Conservation (phyloP, 2,329 filamentous ascomycete genomes). For the Claviceps sp. region DNA sequence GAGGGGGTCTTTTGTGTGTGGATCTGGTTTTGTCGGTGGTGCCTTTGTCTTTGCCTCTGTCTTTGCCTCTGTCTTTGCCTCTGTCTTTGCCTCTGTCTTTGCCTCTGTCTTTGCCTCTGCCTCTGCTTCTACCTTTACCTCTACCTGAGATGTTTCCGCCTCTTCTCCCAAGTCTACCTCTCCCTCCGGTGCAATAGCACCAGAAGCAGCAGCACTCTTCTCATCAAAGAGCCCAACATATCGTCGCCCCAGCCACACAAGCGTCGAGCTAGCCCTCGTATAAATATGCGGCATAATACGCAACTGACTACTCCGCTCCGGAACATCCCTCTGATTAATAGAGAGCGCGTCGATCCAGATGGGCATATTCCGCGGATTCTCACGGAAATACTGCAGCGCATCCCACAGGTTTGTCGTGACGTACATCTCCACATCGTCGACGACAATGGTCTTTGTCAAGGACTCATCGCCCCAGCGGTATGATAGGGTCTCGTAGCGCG, state of each 20-base stretch:
- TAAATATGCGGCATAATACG: slow-evolving; percentile 12
- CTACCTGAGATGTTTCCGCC: too few relatives aligned
- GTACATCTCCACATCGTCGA: slow-evolving; percentile 3
- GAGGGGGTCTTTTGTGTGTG: background rate
- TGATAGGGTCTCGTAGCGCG: slow-evolving; percentile 9
- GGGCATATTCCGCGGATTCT: background rate
- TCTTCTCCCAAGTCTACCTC: too few relatives aligned
- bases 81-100: too few relatives aligned
- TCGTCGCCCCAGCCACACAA: slow-evolving; percentile 9
- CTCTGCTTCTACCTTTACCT: too few relatives aligned
- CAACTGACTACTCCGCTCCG: slow-evolving; percentile 10
- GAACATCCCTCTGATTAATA: slow-evolving; percentile 9
- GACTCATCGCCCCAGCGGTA: slow-evolving; percentile 11
- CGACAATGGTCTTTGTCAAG: slow-evolving; percentile 4
- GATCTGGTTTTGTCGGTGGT: background rate
- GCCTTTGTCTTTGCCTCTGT: background rate
- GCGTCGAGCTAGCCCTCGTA: slow-evolving; percentile 6
- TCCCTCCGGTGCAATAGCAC: too few relatives aligned
- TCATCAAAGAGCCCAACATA: slow-evolving; percentile 1
- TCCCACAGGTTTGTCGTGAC: slow-evolving; percentile 8
- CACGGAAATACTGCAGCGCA: slow-evolving; percentile 7
- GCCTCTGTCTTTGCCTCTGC: too few relatives aligned
- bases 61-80: too few relatives aligned
- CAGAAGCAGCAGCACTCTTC: background rate
- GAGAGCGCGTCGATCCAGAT: slow-evolving; percentile 11